Base-by-base conservation (phyloP, 1,284 basidiomycete species). In the Caloboletus firmus region DNA sequence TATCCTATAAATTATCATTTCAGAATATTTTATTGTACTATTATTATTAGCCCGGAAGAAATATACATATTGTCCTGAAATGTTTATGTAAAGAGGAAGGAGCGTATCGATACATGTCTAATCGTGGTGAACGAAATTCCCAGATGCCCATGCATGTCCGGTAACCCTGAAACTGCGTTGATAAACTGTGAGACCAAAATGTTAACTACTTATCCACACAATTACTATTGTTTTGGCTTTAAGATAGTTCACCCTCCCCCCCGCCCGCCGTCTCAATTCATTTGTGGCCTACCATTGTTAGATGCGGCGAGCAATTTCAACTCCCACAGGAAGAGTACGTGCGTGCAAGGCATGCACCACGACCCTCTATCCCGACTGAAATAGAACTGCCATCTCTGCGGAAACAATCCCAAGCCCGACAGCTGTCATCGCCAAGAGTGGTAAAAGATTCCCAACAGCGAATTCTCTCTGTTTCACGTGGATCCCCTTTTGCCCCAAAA, bases 401-500 rank as follows among this genome's bases (percentile, higher is more conserved):
- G 76, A 78, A 17, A 89, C 83, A n/a, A 85, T 66, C 1, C 69
- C 79, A 17, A 85, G 66, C 3, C 82, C 83, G 2, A 76, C 77
- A 1, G 50, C 61, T 1, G 79, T 82, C 83, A 84, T 84, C 11
- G 72, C 71, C 18, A 76, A 41, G 40, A 85, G 63, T 0, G 85
- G 83, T 4, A 87, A 70, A 8, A 80, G 52, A 67, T 96, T 97
- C 80, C 89, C 84, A 52, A 74, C 71, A 1, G 89, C 83, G 73
- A 98, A 98, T 45, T 85, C 78, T 45, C 66, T 60, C 56, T 85
- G 82, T 12, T 65, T 77, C n/a, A 98, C 83, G 2, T 68, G 63
- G 49, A 95, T 87, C 0, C 82, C 84, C 66, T 95, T 96, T 66
- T 94, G 89, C 46, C 70, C 68, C 52, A 98, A 74, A 51, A 97